A percentile compares a stretch with the other conserved stretches of the same genome.
These are phyloP conservation scores for Wickerhamomyces ciferrii DNA, from an alignment of 805 yeast genomes.

Conservation along the genomic window DNA sequence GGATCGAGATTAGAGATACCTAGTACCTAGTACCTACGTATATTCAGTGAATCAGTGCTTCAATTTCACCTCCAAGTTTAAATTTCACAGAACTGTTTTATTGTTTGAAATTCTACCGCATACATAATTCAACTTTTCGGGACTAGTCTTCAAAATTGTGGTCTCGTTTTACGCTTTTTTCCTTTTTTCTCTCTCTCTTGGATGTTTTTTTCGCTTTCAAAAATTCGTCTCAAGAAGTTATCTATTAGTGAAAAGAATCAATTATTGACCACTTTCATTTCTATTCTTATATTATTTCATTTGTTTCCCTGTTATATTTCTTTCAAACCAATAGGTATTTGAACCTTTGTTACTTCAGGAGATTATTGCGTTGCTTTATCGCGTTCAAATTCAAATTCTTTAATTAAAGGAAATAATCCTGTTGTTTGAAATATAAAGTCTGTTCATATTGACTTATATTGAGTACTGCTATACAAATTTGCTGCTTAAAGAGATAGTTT, in stretches of 20 bases:
- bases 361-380: not conserved
- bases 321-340: not conserved
- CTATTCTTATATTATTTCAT: not conserved
- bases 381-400: not conserved
- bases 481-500: too few species aligned
- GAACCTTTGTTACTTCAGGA: too few species aligned
- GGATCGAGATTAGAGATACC: too few species aligned
- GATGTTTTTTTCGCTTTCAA: not conserved
- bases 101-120: not conserved
- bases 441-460: too few species aligned
- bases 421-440: too few species aligned
- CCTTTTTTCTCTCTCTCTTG: not conserved
- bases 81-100: not conserved
- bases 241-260: not conserved
- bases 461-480: too few species aligned
- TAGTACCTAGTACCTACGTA: too few species aligned
- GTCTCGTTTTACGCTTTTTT: not conserved
- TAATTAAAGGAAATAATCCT: not conserved
- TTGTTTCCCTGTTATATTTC: not conserved
- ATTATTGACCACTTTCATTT: not conserved
- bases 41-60: too few species aligned
- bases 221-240: not conserved
- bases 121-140: not conserved
- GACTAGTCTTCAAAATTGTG: not conserved
- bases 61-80: not conserved